These are phyloP conservation scores for Quercus bicolor DNA, from an alignment of 306 rosid genomes.

Conservation along the genomic window DNA sequence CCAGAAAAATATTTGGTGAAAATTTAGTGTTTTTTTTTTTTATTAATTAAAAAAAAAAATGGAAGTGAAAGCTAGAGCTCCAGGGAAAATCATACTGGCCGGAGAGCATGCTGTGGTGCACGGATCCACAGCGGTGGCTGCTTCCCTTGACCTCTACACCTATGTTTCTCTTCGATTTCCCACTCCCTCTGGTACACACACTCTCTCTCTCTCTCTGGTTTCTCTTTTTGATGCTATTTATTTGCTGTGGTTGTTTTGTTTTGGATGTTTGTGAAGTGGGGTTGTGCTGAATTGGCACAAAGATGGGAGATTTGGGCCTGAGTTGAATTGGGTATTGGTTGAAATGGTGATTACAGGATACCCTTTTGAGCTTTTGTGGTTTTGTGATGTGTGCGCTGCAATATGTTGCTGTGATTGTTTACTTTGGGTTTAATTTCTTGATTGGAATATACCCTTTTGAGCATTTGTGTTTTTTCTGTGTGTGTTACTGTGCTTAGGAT, in stretches of 20 bases:
- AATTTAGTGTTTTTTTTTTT: no score
- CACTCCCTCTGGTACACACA: conserved; percentile 52
- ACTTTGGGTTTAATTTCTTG: no score
- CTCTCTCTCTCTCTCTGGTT: background rate
- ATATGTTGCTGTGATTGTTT: no score
- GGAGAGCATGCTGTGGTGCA: conserved; percentile 99
- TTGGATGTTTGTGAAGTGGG: background rate
- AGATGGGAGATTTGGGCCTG: background rate
- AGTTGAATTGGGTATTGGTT: background rate
- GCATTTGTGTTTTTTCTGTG: no score
- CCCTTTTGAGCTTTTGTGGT: conserved; percentile 9
- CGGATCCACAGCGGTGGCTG: conserved; percentile 91
- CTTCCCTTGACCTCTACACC: conserved; percentile 75
- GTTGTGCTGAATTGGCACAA: background rate
- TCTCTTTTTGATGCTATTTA: background rate
- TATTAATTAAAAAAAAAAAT: conserved; percentile 10
- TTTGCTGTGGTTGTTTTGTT: background rate
- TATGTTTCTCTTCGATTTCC: conserved; percentile 67
- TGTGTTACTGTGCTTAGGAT: no score
- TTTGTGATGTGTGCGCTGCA: no score
- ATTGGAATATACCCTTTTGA: no score
- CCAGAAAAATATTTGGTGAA: no score
- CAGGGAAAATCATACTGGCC: conserved; percentile 78
- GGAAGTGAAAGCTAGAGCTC: conserved; percentile 93
- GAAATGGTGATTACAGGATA: background rate